These are phyloP conservation scores for Colletotrichum musicola DNA, from an alignment of 2,329 filamentous ascomycete species.

Conservation along the genomic window DNA sequence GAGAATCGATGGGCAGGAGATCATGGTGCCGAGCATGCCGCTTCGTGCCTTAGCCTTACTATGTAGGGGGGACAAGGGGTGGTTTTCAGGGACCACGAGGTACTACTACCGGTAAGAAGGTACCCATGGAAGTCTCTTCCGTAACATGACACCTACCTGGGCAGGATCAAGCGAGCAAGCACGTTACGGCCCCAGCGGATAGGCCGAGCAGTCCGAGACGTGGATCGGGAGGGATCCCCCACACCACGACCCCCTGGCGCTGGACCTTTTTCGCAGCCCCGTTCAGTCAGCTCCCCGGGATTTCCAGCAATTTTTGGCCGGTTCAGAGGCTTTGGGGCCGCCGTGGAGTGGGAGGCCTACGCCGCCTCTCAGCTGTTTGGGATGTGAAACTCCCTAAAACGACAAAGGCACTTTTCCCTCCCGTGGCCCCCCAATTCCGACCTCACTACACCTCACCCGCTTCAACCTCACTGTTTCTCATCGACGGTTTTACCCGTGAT, in stretches of 20 bases:
- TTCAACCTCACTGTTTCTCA: constrained; percentile 15
- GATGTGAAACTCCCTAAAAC: constrained; percentile 39
- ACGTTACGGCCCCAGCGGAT: constrained; percentile 16
- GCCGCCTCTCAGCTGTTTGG: constrained; percentile 37
- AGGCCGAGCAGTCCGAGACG: constrained; percentile 28
- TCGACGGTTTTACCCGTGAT: constrained; percentile 18
- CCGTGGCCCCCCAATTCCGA: constrained; percentile 7
- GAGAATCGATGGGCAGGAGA: neutral
- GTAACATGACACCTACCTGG: no score
- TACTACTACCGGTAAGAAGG: no score
- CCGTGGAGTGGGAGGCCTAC: constrained; percentile 16
- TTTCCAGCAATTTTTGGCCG: constrained; percentile 19
- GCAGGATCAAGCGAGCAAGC: no score
- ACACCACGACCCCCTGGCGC: constrained; percentile 17
- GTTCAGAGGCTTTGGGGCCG: constrained; percentile 19
- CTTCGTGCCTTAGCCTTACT: constrained; percentile 13
- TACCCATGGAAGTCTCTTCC: no score
- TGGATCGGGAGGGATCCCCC: constrained; percentile 19
- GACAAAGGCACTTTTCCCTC: constrained; percentile 23
- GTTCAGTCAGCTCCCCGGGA: constrained; percentile 24
- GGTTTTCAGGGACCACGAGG: constrained; percentile 18
- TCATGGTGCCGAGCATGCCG: constrained; percentile 23
- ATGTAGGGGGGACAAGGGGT: constrained; percentile 2
- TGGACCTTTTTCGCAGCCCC: neutral
- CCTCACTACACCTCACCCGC: neutral